These are phyloP conservation scores for Kwoniella sp. DNA, from an alignment of 768 basidiomycete species.

Conservation along the genomic window DNA sequence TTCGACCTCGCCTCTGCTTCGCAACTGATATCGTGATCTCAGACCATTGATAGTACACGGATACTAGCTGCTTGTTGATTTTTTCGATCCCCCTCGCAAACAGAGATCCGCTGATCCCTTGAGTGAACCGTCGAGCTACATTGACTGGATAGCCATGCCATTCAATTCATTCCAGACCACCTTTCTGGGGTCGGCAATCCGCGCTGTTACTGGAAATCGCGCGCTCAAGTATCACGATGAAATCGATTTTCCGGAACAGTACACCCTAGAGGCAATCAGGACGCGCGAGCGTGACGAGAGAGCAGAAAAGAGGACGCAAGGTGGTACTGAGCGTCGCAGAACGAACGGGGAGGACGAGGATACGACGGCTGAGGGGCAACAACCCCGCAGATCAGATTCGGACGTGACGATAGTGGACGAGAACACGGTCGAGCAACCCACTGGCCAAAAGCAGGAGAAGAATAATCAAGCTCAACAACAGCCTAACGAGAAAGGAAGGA, in stretches of 20 bases:
- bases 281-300: neutral
- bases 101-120: neutral
- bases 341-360: neutral
- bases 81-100: too few relatives aligned
- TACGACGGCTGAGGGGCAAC: neutral
- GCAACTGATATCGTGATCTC: too few relatives aligned
- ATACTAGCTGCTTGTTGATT: too few relatives aligned
- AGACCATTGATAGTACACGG: too few relatives aligned
- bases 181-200: constrained; percentile 10
- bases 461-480: neutral
- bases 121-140: neutral
- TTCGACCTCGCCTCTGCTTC: neutral
- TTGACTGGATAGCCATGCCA: neutral
- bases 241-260: constrained; percentile 18
- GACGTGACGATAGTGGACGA: constrained; percentile 11
- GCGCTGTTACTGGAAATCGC: constrained; percentile 5
- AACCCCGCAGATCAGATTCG: constrained; percentile 9
- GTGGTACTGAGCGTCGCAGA: neutral
- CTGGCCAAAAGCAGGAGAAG: constrained; percentile 1
- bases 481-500: neutral
- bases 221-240: constrained; percentile 23
- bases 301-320: neutral
- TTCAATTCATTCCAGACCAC: constrained; percentile 25
- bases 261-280: constrained; percentile 9
- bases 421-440: neutral